phyloP scores from a whole-genome alignment of 176 grass and related monocot genomes.

The Poa annua region DNA sequence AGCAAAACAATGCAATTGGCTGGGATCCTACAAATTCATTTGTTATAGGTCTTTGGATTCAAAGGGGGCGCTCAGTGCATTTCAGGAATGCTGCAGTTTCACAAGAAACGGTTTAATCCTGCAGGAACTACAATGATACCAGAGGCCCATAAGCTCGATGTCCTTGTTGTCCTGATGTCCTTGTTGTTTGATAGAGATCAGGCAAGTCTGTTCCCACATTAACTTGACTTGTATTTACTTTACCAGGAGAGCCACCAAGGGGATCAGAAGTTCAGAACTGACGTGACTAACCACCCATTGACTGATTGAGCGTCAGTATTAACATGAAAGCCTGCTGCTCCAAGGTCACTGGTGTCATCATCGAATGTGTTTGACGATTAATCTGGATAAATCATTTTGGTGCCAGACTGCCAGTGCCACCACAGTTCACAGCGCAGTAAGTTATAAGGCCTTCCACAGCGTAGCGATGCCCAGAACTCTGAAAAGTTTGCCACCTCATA shows the following conservation, averaged over 20 bases:
- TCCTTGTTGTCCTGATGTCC: conserved; percentile 67
- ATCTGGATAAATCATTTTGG: conserved; percentile 12
- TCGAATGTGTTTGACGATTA: conserved; percentile 15
- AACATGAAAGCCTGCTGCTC: conserved; percentile 51
- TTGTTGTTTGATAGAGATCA: conserved; percentile 50
- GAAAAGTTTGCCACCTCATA: no score
- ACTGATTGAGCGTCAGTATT: conserved; percentile 4
- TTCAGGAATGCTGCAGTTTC: neutral
- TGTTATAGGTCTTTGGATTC: neutral
- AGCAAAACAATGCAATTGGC: neutral
- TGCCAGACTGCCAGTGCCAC: neutral
- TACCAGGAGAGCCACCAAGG: conserved; percentile 27
- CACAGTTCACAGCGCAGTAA: conserved; percentile 46
- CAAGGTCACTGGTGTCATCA: conserved; percentile 44
- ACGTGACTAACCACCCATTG: conserved; percentile 57
- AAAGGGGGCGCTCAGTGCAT: neutral
- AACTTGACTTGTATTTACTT: conserved; percentile 17
- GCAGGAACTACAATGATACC: neutral
- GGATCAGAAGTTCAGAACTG: conserved; percentile 26
- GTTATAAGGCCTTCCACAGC: neutral
- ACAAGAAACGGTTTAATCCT: neutral
- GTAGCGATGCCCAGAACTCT: no score
- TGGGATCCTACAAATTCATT: neutral
- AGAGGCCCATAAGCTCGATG: no score
- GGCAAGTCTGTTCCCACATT: conserved; percentile 1